phyloP scores from a whole-genome alignment of 1,139 yeast genomes.

The Schwanniomyces etchellsii region DNA sequence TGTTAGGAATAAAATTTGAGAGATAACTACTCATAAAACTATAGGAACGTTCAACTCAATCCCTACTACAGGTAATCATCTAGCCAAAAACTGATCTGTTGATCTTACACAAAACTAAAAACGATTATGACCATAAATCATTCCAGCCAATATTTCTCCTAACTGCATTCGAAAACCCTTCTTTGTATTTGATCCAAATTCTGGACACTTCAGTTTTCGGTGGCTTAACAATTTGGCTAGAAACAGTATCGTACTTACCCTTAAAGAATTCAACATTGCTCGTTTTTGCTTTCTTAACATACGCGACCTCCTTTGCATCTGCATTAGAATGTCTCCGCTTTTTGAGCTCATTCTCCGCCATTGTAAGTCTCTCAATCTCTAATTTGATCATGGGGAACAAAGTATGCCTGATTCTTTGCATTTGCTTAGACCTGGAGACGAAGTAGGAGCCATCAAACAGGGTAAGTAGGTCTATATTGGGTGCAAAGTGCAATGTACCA shows the following conservation, averaged over 20 bases:
- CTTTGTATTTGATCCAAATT: slow-evolving; percentile 90
- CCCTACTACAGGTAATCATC: no score
- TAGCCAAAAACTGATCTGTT: no score
- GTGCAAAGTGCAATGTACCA: slow-evolving; percentile 24
- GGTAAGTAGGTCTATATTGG: slow-evolving; percentile 32
- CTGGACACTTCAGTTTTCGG: slow-evolving; percentile 21
- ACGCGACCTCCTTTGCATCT: slow-evolving; percentile 15
- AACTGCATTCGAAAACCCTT: slow-evolving; percentile 94
- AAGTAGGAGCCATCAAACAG: no score
- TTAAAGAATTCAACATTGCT: slow-evolving; percentile 33
- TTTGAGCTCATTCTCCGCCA: slow-evolving; percentile 20
- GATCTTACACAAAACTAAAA: not conserved
- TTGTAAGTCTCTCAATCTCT: slow-evolving; percentile 34
- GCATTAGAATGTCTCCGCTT: slow-evolving; percentile 17
- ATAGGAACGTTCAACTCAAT: not conserved
- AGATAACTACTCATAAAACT: slow-evolving; percentile 1
- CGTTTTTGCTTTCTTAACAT: slow-evolving; percentile 15
- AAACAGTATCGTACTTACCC: slow-evolving; percentile 30
- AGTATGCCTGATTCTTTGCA: slow-evolving; percentile 26
- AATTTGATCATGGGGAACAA: slow-evolving; percentile 34
- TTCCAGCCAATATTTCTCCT: slow-evolving; percentile 79
- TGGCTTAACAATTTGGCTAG: slow-evolving; percentile 16
- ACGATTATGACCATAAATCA: slow-evolving; percentile 48
- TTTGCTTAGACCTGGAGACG: slow-evolving; percentile 17
- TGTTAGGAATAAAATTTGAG: not conserved